Evolutionary conservation across 108 stramenopile genomes (phyloP), one percentile per base, ranked within the genome.

Genomic region (Pseudonitzschia pungens): DNA sequence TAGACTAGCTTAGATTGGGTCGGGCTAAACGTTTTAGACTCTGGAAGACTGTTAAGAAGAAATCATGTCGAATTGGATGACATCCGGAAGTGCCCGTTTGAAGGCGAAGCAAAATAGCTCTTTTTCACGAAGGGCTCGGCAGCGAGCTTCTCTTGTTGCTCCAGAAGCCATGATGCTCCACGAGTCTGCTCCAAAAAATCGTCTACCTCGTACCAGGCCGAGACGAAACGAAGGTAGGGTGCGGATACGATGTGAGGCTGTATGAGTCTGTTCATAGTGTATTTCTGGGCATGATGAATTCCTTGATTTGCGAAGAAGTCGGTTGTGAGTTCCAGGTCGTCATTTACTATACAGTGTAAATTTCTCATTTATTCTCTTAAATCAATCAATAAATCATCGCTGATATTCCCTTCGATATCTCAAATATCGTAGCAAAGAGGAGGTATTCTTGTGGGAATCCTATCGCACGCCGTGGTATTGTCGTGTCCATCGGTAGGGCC

Each of bases 11-110:
- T 48, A 18, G 45, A 48, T 11, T 14, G 14, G 45, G 18, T 11
- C 45, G 10, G 45, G 10, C 45, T 12, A 48, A 11, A 18, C 2
- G 45, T 18, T 18, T 1, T 18, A 8, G 2, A 18, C 14, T 48
- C 18, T 18, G 16, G 45, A 48, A 48, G 45, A 14, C 7, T 48
- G 14, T n/a, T 11, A 18, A 48, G 45, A 2, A 18, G 18, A 2
- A 65, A 57, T 11, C 48, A 81, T 81, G 80, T 81, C 80, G 15
- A 64, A 74, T 48, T 82, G 81, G 81, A 82, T 68, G 32, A 82
- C 81, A 10, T 82, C 81, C 3, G 81, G 81, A 52, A 59, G 72
- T 28, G 54, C 69, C 32, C 71, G 81, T 43, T 70, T 82, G 50
- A 82, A 82, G 45, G 81, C 81, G 43, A 70, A 57, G 52, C 81